A percentile compares a stretch with the other conserved stretches of the same genome.
Conservation (phyloP, 2,329 filamentous ascomycete genomes). For the Chaetomium olivaceum region DNA sequence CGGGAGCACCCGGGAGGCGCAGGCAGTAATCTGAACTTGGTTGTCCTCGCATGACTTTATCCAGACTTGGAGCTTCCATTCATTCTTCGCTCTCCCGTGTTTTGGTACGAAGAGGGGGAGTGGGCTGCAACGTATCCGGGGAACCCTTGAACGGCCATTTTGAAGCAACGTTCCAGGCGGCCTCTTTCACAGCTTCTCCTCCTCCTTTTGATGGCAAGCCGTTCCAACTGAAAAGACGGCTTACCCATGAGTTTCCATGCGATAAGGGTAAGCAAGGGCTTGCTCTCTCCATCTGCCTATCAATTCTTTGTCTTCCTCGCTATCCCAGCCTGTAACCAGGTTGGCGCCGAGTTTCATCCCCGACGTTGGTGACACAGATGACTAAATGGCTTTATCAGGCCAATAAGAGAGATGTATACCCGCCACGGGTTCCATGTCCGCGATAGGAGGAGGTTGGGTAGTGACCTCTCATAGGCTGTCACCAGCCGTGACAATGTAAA, state of each 20-base stretch:
- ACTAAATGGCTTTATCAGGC: not conserved
- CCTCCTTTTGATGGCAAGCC: not conserved
- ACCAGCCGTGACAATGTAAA: not conserved
- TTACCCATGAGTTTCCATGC: not conserved
- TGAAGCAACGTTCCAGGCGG: no score
- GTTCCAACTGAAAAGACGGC: not conserved
- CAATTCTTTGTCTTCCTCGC: not conserved
- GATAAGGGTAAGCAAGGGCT: not conserved
- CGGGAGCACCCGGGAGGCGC: slow-evolving; percentile 12
- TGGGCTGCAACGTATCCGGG: not conserved
- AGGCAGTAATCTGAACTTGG: not conserved
- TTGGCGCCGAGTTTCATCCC: not conserved
- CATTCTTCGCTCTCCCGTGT: not conserved
- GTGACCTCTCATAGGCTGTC: not conserved
- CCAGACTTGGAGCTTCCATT: not conserved
- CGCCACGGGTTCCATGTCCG: not conserved
- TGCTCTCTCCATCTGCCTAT: not conserved
- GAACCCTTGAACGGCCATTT: not conserved
- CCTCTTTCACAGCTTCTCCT: not conserved
- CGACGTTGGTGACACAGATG: not conserved
- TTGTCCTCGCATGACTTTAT: not conserved
- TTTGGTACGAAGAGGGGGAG: not conserved
- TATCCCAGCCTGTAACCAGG: not conserved
- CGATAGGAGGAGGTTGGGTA: not conserved
- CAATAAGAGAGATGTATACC: not conserved